These are phyloP conservation scores for Penicillium sp. DNA, from an alignment of 2,329 filamentous ascomycete genomes.

Conservation along the genomic window DNA sequence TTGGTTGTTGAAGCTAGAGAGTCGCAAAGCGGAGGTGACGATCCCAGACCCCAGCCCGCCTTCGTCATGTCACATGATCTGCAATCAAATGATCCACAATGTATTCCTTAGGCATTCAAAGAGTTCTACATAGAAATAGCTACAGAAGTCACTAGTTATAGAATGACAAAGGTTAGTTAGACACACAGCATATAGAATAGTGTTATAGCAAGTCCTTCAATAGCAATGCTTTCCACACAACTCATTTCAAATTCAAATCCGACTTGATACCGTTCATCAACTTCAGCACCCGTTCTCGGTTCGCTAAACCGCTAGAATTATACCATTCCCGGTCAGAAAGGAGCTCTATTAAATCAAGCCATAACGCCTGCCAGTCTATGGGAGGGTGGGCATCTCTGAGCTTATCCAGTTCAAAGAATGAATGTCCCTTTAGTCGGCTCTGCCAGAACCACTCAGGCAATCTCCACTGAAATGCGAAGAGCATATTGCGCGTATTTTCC, in stretches of 20 bases:
- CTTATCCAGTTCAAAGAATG: constrained; percentile 6
- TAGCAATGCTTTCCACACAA: too few relatives aligned
- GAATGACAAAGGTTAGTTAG: too few relatives aligned
- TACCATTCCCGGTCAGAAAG: constrained; percentile 1
- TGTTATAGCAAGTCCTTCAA: too few relatives aligned
- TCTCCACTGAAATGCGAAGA: constrained; percentile 3
- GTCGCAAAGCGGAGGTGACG: constrained; percentile 10
- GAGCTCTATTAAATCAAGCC: constrained; percentile 7
- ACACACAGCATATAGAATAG: too few relatives aligned
- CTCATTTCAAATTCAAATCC: too few relatives aligned
- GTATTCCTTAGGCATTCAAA: too few relatives aligned
- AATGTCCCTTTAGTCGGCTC: constrained; percentile 1
- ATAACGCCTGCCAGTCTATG: constrained; percentile 1
- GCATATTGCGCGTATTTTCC: constrained; percentile 1
- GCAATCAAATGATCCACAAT: too few relatives aligned
- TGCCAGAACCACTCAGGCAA: constrained; percentile 6
- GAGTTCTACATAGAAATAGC: too few relatives aligned
- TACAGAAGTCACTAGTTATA: too few relatives aligned
- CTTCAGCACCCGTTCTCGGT: constrained; percentile 1
- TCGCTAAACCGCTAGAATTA: background rate
- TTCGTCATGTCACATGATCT: constrained; percentile 13
- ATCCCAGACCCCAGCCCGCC: constrained; percentile 6
- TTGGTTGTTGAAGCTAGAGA: constrained; percentile 1
- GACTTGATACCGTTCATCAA: constrained; percentile 26
- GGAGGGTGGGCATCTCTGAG: background rate